Conservation (phyloP, 2,329 filamentous ascomycete species). For the Exophiala aquamarina region DNA sequence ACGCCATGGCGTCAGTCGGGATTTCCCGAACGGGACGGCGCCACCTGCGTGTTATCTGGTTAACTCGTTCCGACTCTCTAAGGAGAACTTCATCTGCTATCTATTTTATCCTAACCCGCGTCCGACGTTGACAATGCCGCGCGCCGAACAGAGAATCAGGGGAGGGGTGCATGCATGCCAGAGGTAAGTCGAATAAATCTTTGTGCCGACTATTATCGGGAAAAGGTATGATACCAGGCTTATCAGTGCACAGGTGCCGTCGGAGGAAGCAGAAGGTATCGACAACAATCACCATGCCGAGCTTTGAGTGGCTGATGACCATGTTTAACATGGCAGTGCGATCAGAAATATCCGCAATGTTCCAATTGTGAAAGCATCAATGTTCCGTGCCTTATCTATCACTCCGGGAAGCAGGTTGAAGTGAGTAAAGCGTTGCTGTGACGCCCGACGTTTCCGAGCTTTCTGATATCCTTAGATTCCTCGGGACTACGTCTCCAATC, state of each 20-base stretch:
- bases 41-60: conserved; percentile 3
- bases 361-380: conserved; percentile 27
- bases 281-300: neutral
- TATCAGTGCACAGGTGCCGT: conserved; percentile 11
- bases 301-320: conserved; percentile 1
- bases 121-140: conserved; percentile 8
- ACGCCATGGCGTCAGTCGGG: conserved; percentile 1
- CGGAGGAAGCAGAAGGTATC: conserved; percentile 18
- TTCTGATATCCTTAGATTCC: conserved; percentile 18
- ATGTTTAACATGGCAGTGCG: conserved; percentile 21
- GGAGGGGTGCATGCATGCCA: conserved; percentile 11
- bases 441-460: neutral
- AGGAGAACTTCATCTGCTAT: too few species aligned
- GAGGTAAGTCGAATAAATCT: conserved; percentile 7
- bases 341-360: conserved; percentile 28
- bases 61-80: neutral
- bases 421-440: conserved; percentile 8
- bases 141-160: conserved; percentile 6
- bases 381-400: conserved; percentile 27
- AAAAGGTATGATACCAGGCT: neutral
- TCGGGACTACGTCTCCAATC: conserved; percentile 27
- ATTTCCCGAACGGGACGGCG: conserved; percentile 5
- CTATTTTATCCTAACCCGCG: too few species aligned
- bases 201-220: neutral
- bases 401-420: conserved; percentile 28